Conservation (phyloP, 176 grass and related monocot genomes). For the Phoenix dactylifera region DNA sequence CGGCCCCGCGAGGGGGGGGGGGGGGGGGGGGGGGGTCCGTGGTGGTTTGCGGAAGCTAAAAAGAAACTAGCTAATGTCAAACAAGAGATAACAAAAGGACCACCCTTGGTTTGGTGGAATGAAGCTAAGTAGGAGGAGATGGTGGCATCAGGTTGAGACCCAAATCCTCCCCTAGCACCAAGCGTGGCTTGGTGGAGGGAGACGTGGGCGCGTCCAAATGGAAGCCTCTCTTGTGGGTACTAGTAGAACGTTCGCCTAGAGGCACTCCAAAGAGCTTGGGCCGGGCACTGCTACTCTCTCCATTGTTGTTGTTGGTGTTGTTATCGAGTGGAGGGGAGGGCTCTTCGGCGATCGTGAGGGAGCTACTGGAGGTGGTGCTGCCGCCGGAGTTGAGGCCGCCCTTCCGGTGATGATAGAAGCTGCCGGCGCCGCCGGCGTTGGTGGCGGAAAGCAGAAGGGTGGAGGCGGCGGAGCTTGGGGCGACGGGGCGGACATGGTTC, state of each 20-base stretch:
- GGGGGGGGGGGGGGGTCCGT: not conserved
- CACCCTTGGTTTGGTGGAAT: constrained; percentile 6
- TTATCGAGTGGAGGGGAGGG: constrained; percentile 29
- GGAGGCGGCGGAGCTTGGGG: constrained; percentile 59
- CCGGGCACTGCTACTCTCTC: constrained; percentile 35
- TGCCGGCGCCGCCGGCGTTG: too few species aligned
- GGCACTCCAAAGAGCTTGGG: constrained; percentile 79
- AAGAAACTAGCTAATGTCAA: not conserved
- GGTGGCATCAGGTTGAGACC: constrained; percentile 36
- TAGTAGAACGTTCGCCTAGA: constrained; percentile 14
- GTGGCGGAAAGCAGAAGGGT: too few species aligned
- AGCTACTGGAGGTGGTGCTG: constrained; percentile 94
- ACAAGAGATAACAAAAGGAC: not conserved
- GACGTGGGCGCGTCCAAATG: constrained; percentile 30
- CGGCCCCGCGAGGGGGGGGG: too few species aligned
- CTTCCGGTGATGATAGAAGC: too few species aligned
- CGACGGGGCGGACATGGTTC: constrained; percentile 90
- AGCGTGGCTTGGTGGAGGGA: constrained; percentile 43
- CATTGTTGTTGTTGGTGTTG: constrained; percentile 11
- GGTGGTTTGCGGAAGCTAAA: not conserved
- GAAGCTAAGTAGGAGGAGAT: constrained; percentile 15
- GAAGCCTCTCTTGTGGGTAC: constrained; percentile 40
- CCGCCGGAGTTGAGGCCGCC: not conserved
- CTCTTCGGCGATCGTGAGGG: constrained; percentile 83
- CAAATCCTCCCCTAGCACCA: constrained; percentile 40